Evolutionary conservation across 306 rosid genomes (phyloP), one percentile per base, ranked within the genome.

Genomic region (Citrullus amarus): DNA sequence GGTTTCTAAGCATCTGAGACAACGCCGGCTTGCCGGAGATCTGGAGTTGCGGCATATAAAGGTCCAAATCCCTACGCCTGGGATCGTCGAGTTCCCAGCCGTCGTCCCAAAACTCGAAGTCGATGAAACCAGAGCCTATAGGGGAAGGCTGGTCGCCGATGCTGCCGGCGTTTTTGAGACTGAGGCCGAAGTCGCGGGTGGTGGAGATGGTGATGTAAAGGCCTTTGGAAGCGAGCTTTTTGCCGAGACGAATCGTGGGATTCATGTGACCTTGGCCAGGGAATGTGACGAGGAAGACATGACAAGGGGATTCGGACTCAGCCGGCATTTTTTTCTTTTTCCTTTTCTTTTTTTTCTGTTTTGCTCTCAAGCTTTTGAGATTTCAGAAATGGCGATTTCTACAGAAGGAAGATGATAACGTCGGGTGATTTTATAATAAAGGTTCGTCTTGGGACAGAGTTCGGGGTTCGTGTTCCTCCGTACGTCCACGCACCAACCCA

Each of bases 231-330:
- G 97, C 93, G 0, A 92, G 84, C 11, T 78, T 86, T 74, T 90
- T 90, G 30, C 82, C 97, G 0, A 92, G 90, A 3, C 97, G 79
- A 1, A 92, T 89, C 1, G 89, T 74, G 36, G 97, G 97, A 83
- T 92, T 92, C 7, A 92, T 82, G 81, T 92, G 97, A n/a, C 97
- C 97, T 67, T 92, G 97, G 51, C 79, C 95, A 0, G 94, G 89
- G 79, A 78, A 90, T 0, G 91, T 90, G 10, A 92, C 81, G 14
- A 92, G 80, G 66, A 92, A 80, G 46, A 88, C 79, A 58, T 86
- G 88, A 7, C 80, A 30, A 0, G 51, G 80, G 48, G 86, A 5
- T 58, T 82, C 88, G 6, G 87, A 79, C 6, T 77, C 89, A 2
- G 89, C 79, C 2, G 62, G 86, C 95, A 90, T 89, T 46, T 46